Evolutionary conservation across 2,329 filamentous ascomycete genomes (phyloP), one percentile per base, ranked within the genome.

Genomic region (Botrytis tulipae): DNA sequence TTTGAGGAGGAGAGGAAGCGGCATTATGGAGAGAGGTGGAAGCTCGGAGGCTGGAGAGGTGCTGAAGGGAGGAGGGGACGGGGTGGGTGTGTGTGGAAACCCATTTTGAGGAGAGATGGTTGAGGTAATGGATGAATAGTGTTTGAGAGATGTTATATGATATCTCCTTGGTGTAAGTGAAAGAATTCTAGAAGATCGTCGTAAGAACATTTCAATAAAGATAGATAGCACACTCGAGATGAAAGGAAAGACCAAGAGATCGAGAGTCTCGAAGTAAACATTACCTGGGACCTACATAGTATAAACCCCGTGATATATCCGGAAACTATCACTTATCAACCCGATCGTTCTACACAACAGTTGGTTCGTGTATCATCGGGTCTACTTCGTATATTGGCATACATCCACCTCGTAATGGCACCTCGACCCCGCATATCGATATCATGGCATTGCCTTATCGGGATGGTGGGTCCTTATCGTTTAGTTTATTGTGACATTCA

Each of bases 1-100:
- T 5, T 72, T 72, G 2, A 74, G 57, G 20, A 74, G 57, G n/a
- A 65, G 60, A 18, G 32, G 22, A n/a, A 63, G 73, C n/a, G 73
- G 73, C 70, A 74, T 74, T 60, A 74, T 69, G 20, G 73, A 74
- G 60, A 74, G 42, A 16, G 73, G 73, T 48, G 73, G 70, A 63
- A 74, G 61, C 4, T 42, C 29, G 3, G 57, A 32, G 35, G 18
- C 9, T 54, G 29, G 22, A 44, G n/a, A n/a, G 7, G 9, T 3
- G 5, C 29, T 32, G 25, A 16, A 9, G 9, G 18, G n/a, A 25
- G 70, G 35, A 32, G 62, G 10, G 25, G 32, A 29, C 12, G 48
- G 32, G n/a, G 37, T 29, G n/a, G 48, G 32, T 22, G 48, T 40
- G 46, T 67, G 46, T 54, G 46, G 46, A n/a, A 67, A 54, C 22